Evolutionary conservation across 139 green algal species (phyloP).

Genomic region (Picochlorum sp.): DNA sequence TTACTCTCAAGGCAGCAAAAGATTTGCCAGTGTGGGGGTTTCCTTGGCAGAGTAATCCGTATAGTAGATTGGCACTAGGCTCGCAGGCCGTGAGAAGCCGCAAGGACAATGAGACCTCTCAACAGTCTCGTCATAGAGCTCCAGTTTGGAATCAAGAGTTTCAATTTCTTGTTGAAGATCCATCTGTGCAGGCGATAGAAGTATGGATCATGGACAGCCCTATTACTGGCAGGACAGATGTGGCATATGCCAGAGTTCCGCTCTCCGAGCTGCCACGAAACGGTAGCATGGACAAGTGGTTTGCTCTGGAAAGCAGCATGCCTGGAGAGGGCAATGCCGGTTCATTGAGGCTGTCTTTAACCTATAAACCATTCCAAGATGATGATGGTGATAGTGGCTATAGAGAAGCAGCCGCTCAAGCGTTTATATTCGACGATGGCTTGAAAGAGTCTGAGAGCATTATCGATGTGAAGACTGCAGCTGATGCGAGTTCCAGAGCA

Average conservation of each 20-base stretch:
- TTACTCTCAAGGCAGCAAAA: conserved; percentile 65
- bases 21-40: conserved; percentile 84
- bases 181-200: conserved; percentile 46
- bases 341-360: conserved; percentile 58
- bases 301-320: conserved; percentile 43
- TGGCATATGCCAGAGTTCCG: conserved; percentile 48
- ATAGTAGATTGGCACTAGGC: conserved; percentile 71
- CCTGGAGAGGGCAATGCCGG: conserved; percentile 18
- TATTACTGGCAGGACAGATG: conserved; percentile 66
- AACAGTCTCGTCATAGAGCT: conserved; percentile 48
- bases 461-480: conserved; percentile 71
- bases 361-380: conserved; percentile 67
- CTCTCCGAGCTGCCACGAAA: conserved; percentile 27
- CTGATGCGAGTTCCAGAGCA: conserved; percentile 71
- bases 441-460: conserved; percentile 26
- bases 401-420: conserved; percentile 39
- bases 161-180: conserved; percentile 78
- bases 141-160: conserved; percentile 83
- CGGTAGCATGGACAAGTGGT: conserved; percentile 44
- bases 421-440: not conserved
- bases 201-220: conserved; percentile 73
- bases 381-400: conserved; percentile 46
- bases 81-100: conserved; percentile 62
- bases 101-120: conserved; percentile 65
- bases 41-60: conserved; percentile 83